Evolutionary conservation across 2,329 filamentous ascomycete species (phyloP).

Genomic region (Diplodia seriata): DNA sequence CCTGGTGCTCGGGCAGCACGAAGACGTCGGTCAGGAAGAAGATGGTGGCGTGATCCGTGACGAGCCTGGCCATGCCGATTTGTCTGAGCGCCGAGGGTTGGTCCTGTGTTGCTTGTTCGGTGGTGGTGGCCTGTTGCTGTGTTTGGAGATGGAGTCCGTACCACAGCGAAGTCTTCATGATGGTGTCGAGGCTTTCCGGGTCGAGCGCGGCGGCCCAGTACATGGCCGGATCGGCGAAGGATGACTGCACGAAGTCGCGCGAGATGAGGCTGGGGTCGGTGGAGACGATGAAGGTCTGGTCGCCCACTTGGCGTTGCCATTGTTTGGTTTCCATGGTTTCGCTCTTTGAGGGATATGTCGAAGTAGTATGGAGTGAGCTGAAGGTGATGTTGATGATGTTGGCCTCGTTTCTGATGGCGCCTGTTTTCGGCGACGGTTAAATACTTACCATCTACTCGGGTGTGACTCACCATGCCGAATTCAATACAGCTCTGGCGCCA

Average conservation of each 20-base stretch:
- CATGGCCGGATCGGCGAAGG: constrained; percentile 41
- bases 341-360: neutral
- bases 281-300: constrained; percentile 41
- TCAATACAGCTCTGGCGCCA: neutral
- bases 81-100: constrained; percentile 41
- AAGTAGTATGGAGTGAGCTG: neutral
- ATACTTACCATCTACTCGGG: neutral
- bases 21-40: constrained; percentile 75
- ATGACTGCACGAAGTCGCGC: constrained; percentile 42
- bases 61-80: constrained; percentile 67
- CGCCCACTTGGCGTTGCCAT: constrained; percentile 20
- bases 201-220: constrained; percentile 44
- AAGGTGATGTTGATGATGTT: neutral
- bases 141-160: constrained; percentile 39
- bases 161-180: constrained; percentile 45
- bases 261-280: constrained; percentile 39
- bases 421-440: neutral
- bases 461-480: neutral
- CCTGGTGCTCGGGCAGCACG: constrained; percentile 65
- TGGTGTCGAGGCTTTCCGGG: constrained; percentile 35
- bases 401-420: neutral
- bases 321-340: neutral
- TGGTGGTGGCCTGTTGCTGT: constrained; percentile 3
- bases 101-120: constrained; percentile 18
- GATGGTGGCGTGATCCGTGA: constrained; percentile 74